Percentiles rank a stretch among this genome's conserved stretches.
Conservation (phyloP, 2,329 filamentous ascomycete species). For the Fusarium udum region DNA sequence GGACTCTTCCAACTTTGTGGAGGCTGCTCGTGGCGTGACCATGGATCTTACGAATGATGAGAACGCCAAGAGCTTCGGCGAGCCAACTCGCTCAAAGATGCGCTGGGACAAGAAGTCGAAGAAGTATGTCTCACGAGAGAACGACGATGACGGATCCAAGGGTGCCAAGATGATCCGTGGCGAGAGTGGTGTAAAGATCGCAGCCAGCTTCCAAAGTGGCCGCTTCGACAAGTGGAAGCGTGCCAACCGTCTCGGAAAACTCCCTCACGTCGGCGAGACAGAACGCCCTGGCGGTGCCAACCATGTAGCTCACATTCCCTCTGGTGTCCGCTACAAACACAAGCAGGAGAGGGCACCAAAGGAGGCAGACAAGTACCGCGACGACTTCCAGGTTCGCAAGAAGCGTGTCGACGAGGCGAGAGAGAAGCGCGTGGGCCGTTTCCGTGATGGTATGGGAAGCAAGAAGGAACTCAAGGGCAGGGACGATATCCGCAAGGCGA, state of each 20-base stretch:
- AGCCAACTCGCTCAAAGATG: conserved; percentile 78
- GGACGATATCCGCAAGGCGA: conserved; percentile 85
- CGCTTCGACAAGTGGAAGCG: conserved; percentile 94
- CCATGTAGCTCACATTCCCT: conserved; percentile 41
- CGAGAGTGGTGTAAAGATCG: conserved; percentile 95
- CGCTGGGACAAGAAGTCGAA: conserved; percentile 97
- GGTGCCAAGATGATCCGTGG: conserved; percentile 78
- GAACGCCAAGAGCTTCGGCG: conserved; percentile 78
- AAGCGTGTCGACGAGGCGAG: conserved; percentile 88
- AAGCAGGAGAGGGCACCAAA: conserved; percentile 89
- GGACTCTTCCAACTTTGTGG: conserved; percentile 76
- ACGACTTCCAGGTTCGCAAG: conserved; percentile 91
- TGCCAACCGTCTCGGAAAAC: conserved; percentile 79
- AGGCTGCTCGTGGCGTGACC: conserved; percentile 83
- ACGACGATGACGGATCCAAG: conserved; percentile 92
- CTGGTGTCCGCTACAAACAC: conserved; percentile 76
- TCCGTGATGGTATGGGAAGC: conserved; percentile 77
- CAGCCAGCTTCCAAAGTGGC: conserved; percentile 90
- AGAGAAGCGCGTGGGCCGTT: conserved; percentile 82
- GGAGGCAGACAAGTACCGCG: conserved; percentile 88
- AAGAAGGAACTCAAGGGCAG: conserved; percentile 80
- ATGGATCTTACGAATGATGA: conserved; percentile 97
- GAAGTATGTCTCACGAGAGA: conserved; percentile 91
- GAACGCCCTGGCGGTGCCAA: conserved; percentile 61
- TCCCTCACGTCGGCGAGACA: conserved; percentile 84